Evolutionary conservation across 805 yeast genomes (phyloP).

Genomic region (Sungouiella thailandica): DNA sequence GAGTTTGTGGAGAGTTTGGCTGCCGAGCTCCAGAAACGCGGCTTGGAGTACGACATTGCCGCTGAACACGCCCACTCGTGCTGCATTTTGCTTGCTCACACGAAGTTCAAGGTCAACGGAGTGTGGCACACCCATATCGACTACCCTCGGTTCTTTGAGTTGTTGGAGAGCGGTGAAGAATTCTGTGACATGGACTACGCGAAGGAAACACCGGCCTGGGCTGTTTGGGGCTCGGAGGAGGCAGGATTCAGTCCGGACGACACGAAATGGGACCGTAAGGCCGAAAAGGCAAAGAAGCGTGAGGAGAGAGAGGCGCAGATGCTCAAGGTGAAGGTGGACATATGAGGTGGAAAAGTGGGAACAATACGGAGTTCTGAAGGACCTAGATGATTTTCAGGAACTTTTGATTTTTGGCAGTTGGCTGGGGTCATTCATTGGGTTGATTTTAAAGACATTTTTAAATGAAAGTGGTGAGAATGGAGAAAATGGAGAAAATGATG

Average conservation of each 20-base stretch:
- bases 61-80: slow-evolving; percentile 96
- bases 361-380: no score
- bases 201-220: slow-evolving; percentile 84
- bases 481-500: no score
- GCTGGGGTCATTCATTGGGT: no score
- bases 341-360: no score
- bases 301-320: slow-evolving; percentile 28
- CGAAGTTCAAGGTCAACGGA: slow-evolving; percentile 61
- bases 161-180: slow-evolving; percentile 58
- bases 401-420: no score
- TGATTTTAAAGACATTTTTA: no score
- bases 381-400: no score
- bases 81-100: slow-evolving; percentile 79
- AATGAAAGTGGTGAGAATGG: no score
- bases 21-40: slow-evolving; percentile 58
- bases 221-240: slow-evolving; percentile 76
- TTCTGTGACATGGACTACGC: slow-evolving; percentile 80
- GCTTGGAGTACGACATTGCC: slow-evolving; percentile 73
- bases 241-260: slow-evolving; percentile 92
- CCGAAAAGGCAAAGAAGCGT: slow-evolving; percentile 49
- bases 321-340: no score
- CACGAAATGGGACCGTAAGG: slow-evolving; percentile 60
- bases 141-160: slow-evolving; percentile 67
- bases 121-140: slow-evolving; percentile 89
- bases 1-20: slow-evolving; percentile 63